Conservation (phyloP, 768 basidiomycete species). For the Suillus decipiens region DNA sequence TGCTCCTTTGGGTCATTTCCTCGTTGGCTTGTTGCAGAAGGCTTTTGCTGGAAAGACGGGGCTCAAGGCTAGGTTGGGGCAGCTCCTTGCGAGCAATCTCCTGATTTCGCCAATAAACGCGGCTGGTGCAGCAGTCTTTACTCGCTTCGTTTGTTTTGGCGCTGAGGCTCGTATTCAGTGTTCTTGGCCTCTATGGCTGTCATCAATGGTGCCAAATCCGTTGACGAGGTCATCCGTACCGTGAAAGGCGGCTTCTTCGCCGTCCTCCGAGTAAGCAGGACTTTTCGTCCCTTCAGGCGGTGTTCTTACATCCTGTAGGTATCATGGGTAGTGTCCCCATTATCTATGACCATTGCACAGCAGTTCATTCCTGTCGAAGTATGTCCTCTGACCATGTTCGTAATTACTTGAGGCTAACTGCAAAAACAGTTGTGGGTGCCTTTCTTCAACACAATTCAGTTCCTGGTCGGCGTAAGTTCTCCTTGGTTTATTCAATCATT, state of each 20-base stretch:
- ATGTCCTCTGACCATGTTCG: conserved; percentile 19
- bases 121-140: conserved; percentile 44
- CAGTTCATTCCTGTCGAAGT: conserved; percentile 78
- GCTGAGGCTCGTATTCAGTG: conserved; percentile 38
- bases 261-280: conserved; percentile 61
- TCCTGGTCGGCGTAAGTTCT: conserved; percentile 67
- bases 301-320: conserved; percentile 45
- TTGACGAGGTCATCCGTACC: conserved; percentile 63
- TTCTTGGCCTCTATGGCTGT: conserved; percentile 81
- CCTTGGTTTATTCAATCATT: conserved; percentile 8
- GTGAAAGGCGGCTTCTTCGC: conserved; percentile 73
- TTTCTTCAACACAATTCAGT: conserved; percentile 81
- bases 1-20: conserved; percentile 76
- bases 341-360: conserved; percentile 76
- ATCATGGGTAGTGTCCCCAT: conserved; percentile 77
- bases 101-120: conserved; percentile 77
- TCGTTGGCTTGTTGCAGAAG: conserved; percentile 72
- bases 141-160: background rate
- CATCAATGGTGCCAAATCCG: conserved; percentile 75
- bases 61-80: conserved; percentile 60
- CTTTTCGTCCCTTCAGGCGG: background rate
- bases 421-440: conserved; percentile 74
- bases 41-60: conserved; percentile 76
- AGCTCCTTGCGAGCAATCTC: conserved; percentile 76
- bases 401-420: conserved; percentile 10